Evolutionary conservation across 2,329 filamentous ascomycete genomes (phyloP), one percentile per base, ranked within the genome.

Genomic region (Fusarium sp.): DNA sequence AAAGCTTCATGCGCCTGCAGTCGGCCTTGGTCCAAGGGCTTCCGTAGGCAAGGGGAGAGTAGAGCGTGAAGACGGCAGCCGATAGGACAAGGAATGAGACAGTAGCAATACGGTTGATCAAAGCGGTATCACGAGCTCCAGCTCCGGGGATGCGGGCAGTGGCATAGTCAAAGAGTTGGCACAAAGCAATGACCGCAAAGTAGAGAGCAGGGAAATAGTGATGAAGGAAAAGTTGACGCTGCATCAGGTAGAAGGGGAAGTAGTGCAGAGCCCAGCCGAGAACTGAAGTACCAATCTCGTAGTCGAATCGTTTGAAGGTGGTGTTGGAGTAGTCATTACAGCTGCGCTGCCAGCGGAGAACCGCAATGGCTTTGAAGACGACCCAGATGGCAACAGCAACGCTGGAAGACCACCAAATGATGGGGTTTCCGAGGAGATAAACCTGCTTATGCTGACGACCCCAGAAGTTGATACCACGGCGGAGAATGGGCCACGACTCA

Each of bases 391-490:
- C 89, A 73, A 99, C 90, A 24, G 95, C 92, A 14, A 91, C 85
- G 20, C 94, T 96, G 12, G 94, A 95, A 38, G 91, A 91, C 92
- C 94, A 98, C 96, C 96, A 99, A 77, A 98, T 92, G 65, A 98
- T 84, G 5, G 95, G 95, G 83, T 99, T 98, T 63, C 96, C 96
- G 64, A 98, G 92, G 26, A 99, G 91, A 83, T 99, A 99, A 77
- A 99, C 95, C 82, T 99, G 96, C 70, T 95, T 94, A 82, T 98
- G 89, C 79, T 98, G 89, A 79, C 93, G 95, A 75, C 96, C 95
- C 96, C 96, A 99, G 88, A 99, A 99, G 87, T 99, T 99, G 88
- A 99, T 99, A 79, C 96, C 96, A 72, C 96, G 94, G 76, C 90
- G 90, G 59, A 99, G 90, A 65, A 97, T 90, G 28, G 96, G 96